Conservation (phyloP, 257 asterid species). For the Haberlea rhodopensis region DNA sequence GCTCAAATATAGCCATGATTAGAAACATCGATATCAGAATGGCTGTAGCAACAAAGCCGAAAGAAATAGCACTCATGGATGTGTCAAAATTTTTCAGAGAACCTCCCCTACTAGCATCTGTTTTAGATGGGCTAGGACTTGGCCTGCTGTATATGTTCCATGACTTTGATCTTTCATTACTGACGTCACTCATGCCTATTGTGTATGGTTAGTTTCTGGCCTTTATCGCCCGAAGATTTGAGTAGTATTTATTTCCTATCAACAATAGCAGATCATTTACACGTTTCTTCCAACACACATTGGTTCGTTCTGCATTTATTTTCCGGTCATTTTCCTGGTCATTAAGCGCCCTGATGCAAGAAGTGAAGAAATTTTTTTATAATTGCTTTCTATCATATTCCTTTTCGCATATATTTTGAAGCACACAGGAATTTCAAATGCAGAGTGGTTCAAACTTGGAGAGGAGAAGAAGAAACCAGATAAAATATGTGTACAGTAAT, state of each 20-base stretch:
- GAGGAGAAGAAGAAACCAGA: too few relatives aligned
- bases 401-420: too few relatives aligned
- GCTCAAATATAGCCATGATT: slow-evolving; percentile 87
- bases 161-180: slow-evolving; percentile 43
- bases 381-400: too few relatives aligned
- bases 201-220: not conserved
- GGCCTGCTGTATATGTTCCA: slow-evolving; percentile 52
- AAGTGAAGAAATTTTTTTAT: too few relatives aligned
- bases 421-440: too few relatives aligned
- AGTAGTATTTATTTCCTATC: not conserved
- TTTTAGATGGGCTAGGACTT: slow-evolving; percentile 46
- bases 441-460: too few relatives aligned
- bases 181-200: slow-evolving; percentile 46
- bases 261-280: not conserved
- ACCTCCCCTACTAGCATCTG: slow-evolving; percentile 37
- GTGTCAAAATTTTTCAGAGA: slow-evolving; percentile 65
- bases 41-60: slow-evolving; percentile 87
- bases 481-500: not conserved
- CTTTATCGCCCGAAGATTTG: not conserved
- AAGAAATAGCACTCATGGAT: slow-evolving; percentile 79
- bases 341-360: not conserved
- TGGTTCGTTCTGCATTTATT: not conserved
- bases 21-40: slow-evolving; percentile 76
- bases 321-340: not conserved
- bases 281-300: not conserved